Base-by-base conservation (phyloP, 2,329 filamentous ascomycete genomes). In the Aschersonia sp. region DNA sequence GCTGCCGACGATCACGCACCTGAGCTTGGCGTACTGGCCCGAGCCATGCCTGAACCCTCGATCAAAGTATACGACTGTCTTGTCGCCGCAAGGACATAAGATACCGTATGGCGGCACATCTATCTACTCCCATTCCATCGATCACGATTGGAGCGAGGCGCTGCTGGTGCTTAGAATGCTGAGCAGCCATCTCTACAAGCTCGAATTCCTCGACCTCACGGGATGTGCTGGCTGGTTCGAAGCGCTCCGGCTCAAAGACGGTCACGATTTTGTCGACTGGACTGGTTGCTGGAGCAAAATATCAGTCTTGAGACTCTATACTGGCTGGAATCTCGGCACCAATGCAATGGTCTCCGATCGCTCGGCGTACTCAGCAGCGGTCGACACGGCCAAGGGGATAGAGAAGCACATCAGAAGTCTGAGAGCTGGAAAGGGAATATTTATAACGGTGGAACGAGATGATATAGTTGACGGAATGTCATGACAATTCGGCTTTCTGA, bases 1-100 rank as follows among this genome's bases (percentile, higher is more conserved):
- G 52, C 58, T 79, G 6, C 68, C 68, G 0, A 70, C 66, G 11
- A 60, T 82, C 40, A 82, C 78, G 2, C 77, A 82, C 54, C 64
- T 82, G 41, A 78, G 72, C 52, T 66, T 82, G 6, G 76, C 77
- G 12, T 74, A 73, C 56, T 82, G 79, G 79, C 78, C 79, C 1
- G 69, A 71, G 45, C 79, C 79, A 2, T 70, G 69, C 12, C 61
- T 78, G n/a, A 76, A 75, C 2, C 73, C 74, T 7, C 72, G 74
- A 52, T 69, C 76, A 6, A 70, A 66, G 49, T 64, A 64, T 30
- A 62, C 73, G 0, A 69, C 70, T 2, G 60, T 79, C 2, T 59
- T 66, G 1, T 68, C 70, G 5, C 63, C 65, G 5, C 60, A 67
- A 32, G 73, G 67, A 31, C 62, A 55, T 32, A 60, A 56, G 11